Percentiles rank a stretch among this genome's conserved stretches.
Conservation (phyloP, 257 asterid species). For the Solanum arcanum region DNA sequence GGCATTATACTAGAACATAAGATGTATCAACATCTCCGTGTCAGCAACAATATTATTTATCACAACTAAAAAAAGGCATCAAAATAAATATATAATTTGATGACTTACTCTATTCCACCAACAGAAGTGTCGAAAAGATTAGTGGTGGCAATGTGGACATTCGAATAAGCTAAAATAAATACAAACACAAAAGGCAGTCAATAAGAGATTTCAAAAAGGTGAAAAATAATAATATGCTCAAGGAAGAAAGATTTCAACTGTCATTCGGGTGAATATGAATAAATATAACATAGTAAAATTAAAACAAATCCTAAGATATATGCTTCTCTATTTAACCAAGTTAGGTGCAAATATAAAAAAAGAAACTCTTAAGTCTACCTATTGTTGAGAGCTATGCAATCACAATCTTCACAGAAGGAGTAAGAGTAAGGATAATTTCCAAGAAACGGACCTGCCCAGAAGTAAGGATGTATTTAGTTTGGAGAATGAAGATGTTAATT, state of each 20-base stretch:
- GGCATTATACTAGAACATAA: conserved; percentile 45
- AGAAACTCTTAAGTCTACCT: conserved; percentile 28
- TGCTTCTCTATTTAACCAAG: too few species aligned
- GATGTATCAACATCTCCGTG: neutral
- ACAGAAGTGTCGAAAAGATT: conserved; percentile 71
- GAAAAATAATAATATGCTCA: neutral
- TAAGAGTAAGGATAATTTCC: conserved; percentile 70
- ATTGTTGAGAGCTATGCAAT: conserved; percentile 69
- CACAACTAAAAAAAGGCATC: neutral
- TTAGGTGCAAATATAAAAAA: too few species aligned
- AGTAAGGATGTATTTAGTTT: neutral
- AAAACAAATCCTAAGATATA: too few species aligned
- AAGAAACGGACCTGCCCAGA: conserved; percentile 69
- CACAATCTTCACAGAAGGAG: conserved; percentile 90
- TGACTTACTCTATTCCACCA: conserved; percentile 91
- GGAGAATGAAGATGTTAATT: neutral
- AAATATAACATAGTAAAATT: too few species aligned
- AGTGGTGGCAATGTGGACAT: conserved; percentile 28
- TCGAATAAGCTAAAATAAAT: neutral
- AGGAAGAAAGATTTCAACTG: neutral
- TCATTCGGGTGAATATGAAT: neutral
- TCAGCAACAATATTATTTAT: neutral
- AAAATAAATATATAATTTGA: neutral
- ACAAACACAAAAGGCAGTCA: neutral
- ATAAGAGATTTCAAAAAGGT: neutral